A percentile compares a stretch with the other conserved stretches of the same genome.
These are phyloP conservation scores for Emericellopsis atlantica DNA, from an alignment of 2,329 filamentous ascomycete species.

Conservation along the genomic window DNA sequence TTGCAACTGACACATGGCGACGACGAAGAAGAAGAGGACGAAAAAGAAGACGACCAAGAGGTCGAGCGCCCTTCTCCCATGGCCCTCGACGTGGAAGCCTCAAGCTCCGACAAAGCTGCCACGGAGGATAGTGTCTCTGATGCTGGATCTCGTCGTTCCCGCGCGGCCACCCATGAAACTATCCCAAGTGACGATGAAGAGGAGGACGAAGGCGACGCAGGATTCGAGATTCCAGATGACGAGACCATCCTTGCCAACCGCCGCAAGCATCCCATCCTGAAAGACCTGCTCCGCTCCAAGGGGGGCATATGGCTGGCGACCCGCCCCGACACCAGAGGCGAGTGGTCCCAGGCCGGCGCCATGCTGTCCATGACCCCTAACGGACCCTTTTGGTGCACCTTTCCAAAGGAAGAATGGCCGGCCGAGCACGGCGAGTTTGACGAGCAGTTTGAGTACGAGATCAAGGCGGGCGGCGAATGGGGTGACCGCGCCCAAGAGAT, in stretches of 20 bases:
- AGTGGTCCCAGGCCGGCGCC: conserved; percentile 52
- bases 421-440: conserved; percentile 35
- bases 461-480: conserved; percentile 45
- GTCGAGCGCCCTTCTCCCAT: too few relatives aligned
- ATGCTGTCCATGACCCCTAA: conserved; percentile 49
- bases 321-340: conserved; percentile 37
- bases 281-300: conserved; percentile 48
- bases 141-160: background rate
- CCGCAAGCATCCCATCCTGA: conserved; percentile 35
- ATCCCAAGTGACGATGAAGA: background rate
- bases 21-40: conserved; percentile 16
- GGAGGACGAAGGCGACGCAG: conserved; percentile 8
- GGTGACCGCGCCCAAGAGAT: conserved; percentile 60
- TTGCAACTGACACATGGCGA: conserved; percentile 30
- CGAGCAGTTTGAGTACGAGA: conserved; percentile 33
- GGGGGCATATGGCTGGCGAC: conserved; percentile 49
- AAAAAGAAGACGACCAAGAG: conserved; percentile 16
- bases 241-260: conserved; percentile 40
- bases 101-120: background rate
- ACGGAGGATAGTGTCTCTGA: background rate
- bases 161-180: background rate
- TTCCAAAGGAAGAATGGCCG: conserved; percentile 35
- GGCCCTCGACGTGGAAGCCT: background rate
- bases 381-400: conserved; percentile 44
- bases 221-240: conserved; percentile 21